Percentiles rank a stretch among this genome's conserved stretches.
These are phyloP conservation scores for Nakazawaea anatomiae DNA, from an alignment of 805 yeast species.

Conservation along the genomic window DNA sequence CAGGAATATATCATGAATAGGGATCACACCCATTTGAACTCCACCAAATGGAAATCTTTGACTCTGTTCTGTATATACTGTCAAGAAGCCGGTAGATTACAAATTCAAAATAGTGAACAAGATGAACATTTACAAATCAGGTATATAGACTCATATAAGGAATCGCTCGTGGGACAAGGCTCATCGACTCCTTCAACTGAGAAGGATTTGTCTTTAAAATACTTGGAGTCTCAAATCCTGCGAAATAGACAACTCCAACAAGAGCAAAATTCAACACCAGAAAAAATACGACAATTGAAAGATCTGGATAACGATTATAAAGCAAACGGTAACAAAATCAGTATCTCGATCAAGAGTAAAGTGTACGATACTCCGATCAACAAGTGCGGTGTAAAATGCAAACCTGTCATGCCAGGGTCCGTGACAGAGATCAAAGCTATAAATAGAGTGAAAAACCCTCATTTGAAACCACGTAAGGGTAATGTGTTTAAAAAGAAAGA, in stretches of 20 bases:
- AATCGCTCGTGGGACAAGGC: conserved; percentile 33
- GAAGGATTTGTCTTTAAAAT: conserved; percentile 34
- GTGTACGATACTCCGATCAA: conserved; percentile 16
- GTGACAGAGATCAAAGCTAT: background rate
- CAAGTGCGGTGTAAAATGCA: conserved; percentile 23
- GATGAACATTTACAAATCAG: conserved; percentile 32
- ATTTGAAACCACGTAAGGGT: conserved; percentile 8
- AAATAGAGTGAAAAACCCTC: conserved; percentile 1
- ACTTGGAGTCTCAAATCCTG: conserved; percentile 50
- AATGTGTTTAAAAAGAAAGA: conserved; percentile 9
- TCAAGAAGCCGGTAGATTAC: conserved; percentile 49
- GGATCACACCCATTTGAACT: conserved; percentile 85
- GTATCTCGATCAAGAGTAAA: background rate
- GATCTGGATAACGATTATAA: background rate
- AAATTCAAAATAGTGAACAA: conserved; percentile 37
- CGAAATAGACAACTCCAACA: conserved; percentile 25
- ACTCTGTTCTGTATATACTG: conserved; percentile 62
- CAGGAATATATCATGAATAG: conserved; percentile 82
- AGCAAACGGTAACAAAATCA: background rate
- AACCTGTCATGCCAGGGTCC: conserved; percentile 15
- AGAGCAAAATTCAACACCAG: conserved; percentile 4
- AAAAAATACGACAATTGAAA: background rate
- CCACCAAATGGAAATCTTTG: conserved; percentile 74
- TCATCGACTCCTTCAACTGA: conserved; percentile 30
- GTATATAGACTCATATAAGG: conserved; percentile 51